A percentile compares a stretch with the other conserved stretches of the same genome.
Conservation (phyloP, 179 eudicot species). For the Camellia oleifera region DNA sequence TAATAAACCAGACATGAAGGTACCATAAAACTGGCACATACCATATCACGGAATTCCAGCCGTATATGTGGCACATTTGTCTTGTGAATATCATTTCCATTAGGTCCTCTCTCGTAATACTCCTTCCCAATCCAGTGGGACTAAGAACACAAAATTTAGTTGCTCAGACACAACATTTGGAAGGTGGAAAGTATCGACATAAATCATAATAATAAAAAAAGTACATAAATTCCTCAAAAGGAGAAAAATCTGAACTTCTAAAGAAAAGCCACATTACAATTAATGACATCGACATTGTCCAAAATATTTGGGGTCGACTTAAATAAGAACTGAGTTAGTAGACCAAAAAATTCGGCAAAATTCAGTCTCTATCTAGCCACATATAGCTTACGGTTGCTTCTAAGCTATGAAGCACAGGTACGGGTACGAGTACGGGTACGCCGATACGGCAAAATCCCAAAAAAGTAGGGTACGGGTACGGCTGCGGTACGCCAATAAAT, state of each 20-base stretch:
- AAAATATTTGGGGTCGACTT: not conserved
- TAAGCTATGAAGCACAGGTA: too few relatives aligned
- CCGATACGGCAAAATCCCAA: too few relatives aligned
- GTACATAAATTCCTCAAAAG: not conserved
- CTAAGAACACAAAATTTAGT: conserved; percentile 30
- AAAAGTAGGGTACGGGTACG: too few relatives aligned
- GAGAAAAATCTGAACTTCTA: not conserved
- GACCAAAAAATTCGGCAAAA: not conserved
- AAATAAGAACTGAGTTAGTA: not conserved
- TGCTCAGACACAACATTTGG: conserved; percentile 1
- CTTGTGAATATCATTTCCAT: conserved; percentile 94
- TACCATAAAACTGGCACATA: conserved; percentile 31
- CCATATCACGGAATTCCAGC: conserved; percentile 96
- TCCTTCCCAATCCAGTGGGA: conserved; percentile 95
- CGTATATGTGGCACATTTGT: conserved; percentile 98
- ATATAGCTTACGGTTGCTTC: not conserved
- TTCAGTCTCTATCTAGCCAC: not conserved
- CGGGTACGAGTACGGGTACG: too few relatives aligned
- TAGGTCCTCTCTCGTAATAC: conserved; percentile 86
- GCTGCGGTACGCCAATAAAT: too few relatives aligned
- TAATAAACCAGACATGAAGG: conserved; percentile 1
- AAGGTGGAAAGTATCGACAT: not conserved
- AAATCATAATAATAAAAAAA: not conserved
- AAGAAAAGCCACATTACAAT: too few relatives aligned
- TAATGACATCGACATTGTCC: not conserved